Evolutionary conservation across 345 rosid genomes (phyloP).

Genomic region (Syzygium oleosum): DNA sequence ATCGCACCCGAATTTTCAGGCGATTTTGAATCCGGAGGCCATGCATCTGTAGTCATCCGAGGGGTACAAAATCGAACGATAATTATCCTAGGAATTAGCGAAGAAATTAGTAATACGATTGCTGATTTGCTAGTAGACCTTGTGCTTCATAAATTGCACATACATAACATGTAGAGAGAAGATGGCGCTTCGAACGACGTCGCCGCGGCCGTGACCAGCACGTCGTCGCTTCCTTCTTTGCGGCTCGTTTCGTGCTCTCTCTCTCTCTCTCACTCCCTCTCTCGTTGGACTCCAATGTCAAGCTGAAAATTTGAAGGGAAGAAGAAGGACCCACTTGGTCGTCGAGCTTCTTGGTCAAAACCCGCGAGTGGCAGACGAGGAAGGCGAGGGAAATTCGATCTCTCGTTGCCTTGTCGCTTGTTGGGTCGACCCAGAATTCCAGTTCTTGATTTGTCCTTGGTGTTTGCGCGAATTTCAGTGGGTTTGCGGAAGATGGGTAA

Average conservation of each 20-base stretch:
- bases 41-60: neutral
- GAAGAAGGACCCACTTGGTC: neutral
- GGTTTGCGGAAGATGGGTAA: constrained; percentile 54
- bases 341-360: neutral
- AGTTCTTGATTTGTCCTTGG: neutral
- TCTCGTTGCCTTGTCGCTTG: neutral
- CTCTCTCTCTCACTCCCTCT: neutral
- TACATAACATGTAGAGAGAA: neutral
- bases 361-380: neutral
- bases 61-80: neutral
- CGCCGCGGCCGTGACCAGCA: neutral
- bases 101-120: neutral
- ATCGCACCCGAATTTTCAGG: too few relatives aligned
- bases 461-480: neutral
- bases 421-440: neutral
- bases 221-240: neutral
- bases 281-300: neutral
- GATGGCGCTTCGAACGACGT: neutral
- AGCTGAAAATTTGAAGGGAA: neutral
- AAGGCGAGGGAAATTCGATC: neutral
- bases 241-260: neutral
- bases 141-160: too few relatives aligned
- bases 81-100: neutral
- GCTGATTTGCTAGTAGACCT: too few relatives aligned
- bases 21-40: neutral